Base-by-base conservation (phyloP, 2,329 filamentous ascomycete species). In the Sporothrix sp. region DNA sequence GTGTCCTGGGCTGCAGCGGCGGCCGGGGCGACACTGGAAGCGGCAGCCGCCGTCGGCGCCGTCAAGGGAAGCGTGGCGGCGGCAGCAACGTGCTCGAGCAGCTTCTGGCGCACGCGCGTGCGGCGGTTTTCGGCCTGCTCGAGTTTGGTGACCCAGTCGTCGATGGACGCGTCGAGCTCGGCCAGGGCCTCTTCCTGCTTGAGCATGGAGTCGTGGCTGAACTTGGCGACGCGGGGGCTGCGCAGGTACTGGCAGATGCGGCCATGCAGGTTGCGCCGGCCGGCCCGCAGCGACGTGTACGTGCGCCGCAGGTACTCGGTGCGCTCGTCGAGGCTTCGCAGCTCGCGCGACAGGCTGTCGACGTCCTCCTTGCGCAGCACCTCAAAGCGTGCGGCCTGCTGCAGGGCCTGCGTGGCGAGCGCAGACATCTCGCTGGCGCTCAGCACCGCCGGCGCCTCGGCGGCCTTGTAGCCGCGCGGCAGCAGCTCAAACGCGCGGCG, bases 131-230 rank as follows among this genome's bases (percentile, higher is more conserved):
- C 86, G 9, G 85, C 84, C 56, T 84, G 77, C 61, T 90, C 86
- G n/a, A 90, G 75, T 68, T 90, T 90, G 58, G 69, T 73, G 44
- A 86, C 80, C 82, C 86, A 90, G 62, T 88, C 84, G 59, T 90
- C 86, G 56, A 91, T 90, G 3, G 82, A 85, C 14, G 75, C 70
- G 61, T 91, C 85, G 7, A 91, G 75, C 63, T 89, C 85, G 1
- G 81, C 79, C 10, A 91, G 72, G 1, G 84, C 84, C 65, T 90
- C 85, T 64, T 90, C 85, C 62, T 90, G 85, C 68, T 84, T 86
- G 37, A 90, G 72, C 63, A 91, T 79, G 18, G 81, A 81, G 54
- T 89, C 84, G 56, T 82, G 76, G 57, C 81, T 87, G 63, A 89
- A 87, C 57, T 79, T 82, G 51, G 82, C 79, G 5, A 79, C 76